These are phyloP conservation scores for Flaveria sonorensis DNA, from an alignment of 129 eudicot species.

Conservation along the genomic window DNA sequence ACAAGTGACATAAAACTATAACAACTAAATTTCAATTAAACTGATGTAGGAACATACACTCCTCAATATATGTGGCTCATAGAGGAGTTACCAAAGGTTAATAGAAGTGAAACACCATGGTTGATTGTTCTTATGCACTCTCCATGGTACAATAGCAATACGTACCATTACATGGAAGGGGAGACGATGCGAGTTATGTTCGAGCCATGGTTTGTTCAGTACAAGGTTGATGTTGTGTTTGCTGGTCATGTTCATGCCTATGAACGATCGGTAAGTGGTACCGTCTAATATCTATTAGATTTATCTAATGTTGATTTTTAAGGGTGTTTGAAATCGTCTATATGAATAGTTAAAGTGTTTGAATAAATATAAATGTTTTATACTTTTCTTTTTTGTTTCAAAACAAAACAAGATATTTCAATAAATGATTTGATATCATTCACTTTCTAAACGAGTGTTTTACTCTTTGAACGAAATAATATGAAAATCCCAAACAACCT, in stretches of 20 bases:
- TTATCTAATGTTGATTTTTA: neutral
- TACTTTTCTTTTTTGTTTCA: no score
- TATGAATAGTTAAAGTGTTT: no score
- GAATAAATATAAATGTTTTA: no score
- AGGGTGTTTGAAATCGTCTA: no score
- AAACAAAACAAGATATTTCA: no score
- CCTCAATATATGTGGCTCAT: conserved; percentile 80
- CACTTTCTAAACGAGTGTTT: no score
- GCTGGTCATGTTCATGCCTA: conserved; percentile 94
- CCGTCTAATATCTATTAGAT: no score
- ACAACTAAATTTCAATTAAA: neutral
- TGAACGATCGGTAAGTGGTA: conserved; percentile 68
- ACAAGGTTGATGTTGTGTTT: conserved; percentile 84
- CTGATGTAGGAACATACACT: conserved; percentile 63
- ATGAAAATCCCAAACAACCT: neutral
- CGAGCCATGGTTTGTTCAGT: conserved; percentile 72
- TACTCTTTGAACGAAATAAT: neutral
- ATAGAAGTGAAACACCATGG: conserved; percentile 86
- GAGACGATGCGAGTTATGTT: conserved; percentile 88
- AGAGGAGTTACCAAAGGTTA: conserved; percentile 66
- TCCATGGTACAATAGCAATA: conserved; percentile 85
- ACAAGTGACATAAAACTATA: neutral
- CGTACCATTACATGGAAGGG: conserved; percentile 83
- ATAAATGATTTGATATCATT: no score
- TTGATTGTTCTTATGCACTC: conserved; percentile 80